Evolutionary conservation across 2,329 filamentous ascomycete genomes (phyloP).

Genomic region (Zymoseptoria passerinii): DNA sequence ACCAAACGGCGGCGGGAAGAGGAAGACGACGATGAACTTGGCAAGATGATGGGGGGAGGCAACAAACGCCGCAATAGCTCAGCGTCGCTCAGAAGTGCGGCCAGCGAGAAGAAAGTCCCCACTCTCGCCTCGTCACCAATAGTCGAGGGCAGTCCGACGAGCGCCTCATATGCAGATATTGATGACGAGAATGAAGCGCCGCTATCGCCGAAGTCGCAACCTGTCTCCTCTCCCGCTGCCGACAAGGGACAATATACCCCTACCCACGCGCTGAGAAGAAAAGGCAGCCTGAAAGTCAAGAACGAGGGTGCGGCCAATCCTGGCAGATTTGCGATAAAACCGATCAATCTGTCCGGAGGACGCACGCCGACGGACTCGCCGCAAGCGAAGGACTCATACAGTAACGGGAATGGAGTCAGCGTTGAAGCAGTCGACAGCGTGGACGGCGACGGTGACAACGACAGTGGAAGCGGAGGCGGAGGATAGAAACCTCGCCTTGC

Average conservation of each 20-base stretch:
- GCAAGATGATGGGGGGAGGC: slow-evolving; percentile 56
- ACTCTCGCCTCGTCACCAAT: background rate
- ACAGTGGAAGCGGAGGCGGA: background rate
- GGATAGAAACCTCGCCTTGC: background rate
- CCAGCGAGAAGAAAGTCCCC: background rate
- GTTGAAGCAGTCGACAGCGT: slow-evolving; percentile 4
- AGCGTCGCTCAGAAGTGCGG: slow-evolving; percentile 16
- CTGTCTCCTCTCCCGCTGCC: slow-evolving; percentile 7
- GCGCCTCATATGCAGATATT: background rate
- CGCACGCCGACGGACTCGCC: background rate
- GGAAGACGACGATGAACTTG: slow-evolving; percentile 86
- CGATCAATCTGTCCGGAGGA: slow-evolving; percentile 7
- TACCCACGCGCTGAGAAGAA: slow-evolving; percentile 31
- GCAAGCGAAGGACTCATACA: background rate
- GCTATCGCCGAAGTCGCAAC: background rate
- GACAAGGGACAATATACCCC: slow-evolving; percentile 2
- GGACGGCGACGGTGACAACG: background rate
- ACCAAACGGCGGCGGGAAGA: slow-evolving; percentile 89
- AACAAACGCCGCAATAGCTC: slow-evolving; percentile 38
- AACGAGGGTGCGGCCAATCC: slow-evolving; percentile 33
- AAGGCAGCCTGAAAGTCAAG: slow-evolving; percentile 36
- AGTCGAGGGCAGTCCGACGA: slow-evolving; percentile 4
- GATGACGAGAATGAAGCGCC: slow-evolving; percentile 6
- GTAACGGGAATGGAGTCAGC: slow-evolving; percentile 4
- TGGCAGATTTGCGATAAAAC: slow-evolving; percentile 25